Evolutionary conservation across 768 basidiomycete genomes (phyloP), one percentile per base, ranked within the genome.

Genomic region (Phallus indusiatus): DNA sequence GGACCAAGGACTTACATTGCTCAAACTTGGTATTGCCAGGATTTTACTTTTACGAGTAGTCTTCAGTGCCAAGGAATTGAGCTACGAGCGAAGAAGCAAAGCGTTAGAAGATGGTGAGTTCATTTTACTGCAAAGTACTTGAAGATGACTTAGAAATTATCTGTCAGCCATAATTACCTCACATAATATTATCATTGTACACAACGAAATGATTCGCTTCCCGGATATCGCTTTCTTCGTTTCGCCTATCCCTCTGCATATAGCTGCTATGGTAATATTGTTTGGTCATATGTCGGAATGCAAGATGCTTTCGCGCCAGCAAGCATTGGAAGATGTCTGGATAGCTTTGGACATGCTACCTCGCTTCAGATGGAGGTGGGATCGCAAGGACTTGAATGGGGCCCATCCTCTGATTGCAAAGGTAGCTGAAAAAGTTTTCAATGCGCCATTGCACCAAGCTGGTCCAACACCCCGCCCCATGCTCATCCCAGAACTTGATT

Each of bases 301-400:
- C 61, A 81, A 88, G 24, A 79, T 78, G 47, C 76, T 90, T 24
- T 71, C 85, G 1, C 78, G 76, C 46, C 75, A 83, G 58, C 80
- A 81, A 42, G 88, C 86, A 42, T 74, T 88, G 28, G 86, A 91
- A 70, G 90, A 93, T 65, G 80, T 93, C 37, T 88, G 86, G 83
- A 81, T 89, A 69, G 90, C 90, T 28, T 82, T 93, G 20, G 86
- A 91, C 69, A 88, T 91, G 82, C 81, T 92, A 11, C 90, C 90
- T 1, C 84, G 85, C 34, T 88, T 92, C 80, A 84, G 90, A 54
- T 93, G 90, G 90, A 83, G 90, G 62, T 93, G 90, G 90, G 88
- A 90, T 67, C 81, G 90, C 55, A 90, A 86, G 68, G 90, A 92
- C 67, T 71, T 81, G 56, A 84, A 83, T 48, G 88, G 87, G 48